Evolutionary conservation across 495 filamentous ascomycete species (phyloP), one percentile per base, ranked within the genome.

Genomic region (Penicillium canariense): DNA sequence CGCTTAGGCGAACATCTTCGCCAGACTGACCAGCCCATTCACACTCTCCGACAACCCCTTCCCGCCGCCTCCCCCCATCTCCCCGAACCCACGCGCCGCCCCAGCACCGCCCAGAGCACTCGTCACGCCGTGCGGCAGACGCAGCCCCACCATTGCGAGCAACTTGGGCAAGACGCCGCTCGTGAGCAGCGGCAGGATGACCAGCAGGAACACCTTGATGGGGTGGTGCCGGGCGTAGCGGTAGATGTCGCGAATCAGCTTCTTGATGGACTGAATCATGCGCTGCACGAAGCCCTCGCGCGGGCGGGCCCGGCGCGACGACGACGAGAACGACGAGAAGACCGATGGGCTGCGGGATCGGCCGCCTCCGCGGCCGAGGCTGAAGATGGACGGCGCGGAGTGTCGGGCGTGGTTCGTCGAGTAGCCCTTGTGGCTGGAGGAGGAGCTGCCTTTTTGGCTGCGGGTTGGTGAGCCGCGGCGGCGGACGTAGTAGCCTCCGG

Each of bases 121-220:
- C 18, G 86, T 67, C 68, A 90, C 58, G 3, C 75, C 69, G 8
- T 69, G 72, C 1, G 91, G 91, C 60, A 96, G 62, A 35, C 84
- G 75, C 36, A 96, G 74, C 0, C 91, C 91, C 66, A 96, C 84
- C 69, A 85, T 82, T 20, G 79, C 79, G 11, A 94, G 75, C 20
- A 96, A 68, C 25, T 83, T 85, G 3, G 82, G 80, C 61, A 97
- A 69, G 23, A 89, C 85, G 5, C 91, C 91, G 45, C 89, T 89
- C 0, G 86, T 89, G 52, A 96, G 74, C 42, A 97, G 76, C 17
- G 91, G 91, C 77, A 96, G 80, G 48, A 95, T 82, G 27, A 95
- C 86, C 15, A 94, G 77, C 76, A 92, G 83, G 70, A 95, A 84
- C 2, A 93, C 86, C 70, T 92, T 94, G 58, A 90, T 60, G 0